Evolutionary conservation across 768 basidiomycete genomes (phyloP).

Genomic region (Russula earlei): DNA sequence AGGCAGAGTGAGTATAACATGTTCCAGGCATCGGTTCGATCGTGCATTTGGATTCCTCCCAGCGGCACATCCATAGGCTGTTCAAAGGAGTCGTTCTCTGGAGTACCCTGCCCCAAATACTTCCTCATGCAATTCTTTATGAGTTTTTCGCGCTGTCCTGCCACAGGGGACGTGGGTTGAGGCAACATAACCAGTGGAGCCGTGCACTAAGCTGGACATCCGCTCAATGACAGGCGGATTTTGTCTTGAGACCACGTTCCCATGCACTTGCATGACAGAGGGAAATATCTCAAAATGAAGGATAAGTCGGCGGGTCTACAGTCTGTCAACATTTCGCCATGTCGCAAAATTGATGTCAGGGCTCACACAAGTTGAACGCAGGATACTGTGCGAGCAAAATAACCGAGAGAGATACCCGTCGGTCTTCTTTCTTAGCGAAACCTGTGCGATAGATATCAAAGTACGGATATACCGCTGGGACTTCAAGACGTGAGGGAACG

Average conservation of each 20-base stretch:
- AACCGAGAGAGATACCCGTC: not conserved
- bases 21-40: conserved; percentile 21
- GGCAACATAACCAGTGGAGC: not conserved
- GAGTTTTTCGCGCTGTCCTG: not conserved
- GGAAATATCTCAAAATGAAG: conserved; percentile 23
- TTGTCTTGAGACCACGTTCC: not conserved
- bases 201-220: not conserved
- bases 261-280: not conserved
- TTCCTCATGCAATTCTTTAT: conserved; percentile 9
- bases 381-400: conserved; percentile 20
- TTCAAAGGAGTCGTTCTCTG: not conserved
- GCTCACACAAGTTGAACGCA: conserved; percentile 22
- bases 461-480: conserved; percentile 22
- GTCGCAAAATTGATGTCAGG: not conserved
- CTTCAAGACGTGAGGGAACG: not conserved
- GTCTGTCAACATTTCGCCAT: not conserved
- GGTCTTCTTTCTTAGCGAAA: not conserved
- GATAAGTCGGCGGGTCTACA: conserved; percentile 24
- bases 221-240: not conserved
- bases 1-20: conserved; percentile 7
- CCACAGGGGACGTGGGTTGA: not conserved
- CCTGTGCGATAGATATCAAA: conserved; percentile 22
- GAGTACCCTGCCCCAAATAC: not conserved
- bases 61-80: not conserved
- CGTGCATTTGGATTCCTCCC: not conserved